Base-by-base conservation (phyloP, 1,284 basidiomycete genomes). In the Ceratobasidium sp. region DNA sequence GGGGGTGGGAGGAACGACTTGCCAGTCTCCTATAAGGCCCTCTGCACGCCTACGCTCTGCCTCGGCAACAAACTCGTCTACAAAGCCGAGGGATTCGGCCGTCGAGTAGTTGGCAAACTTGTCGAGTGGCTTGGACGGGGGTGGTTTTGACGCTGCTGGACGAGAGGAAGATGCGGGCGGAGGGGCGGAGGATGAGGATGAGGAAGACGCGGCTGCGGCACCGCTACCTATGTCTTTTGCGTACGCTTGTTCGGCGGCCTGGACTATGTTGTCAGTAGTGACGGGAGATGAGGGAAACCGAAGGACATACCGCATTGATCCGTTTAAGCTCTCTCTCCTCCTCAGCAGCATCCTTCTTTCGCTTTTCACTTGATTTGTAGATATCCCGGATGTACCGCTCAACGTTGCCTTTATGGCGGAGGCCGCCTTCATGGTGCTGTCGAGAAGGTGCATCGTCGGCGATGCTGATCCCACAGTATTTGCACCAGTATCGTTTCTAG, bases 381-480 rank as follows among this genome's bases (percentile, higher is more conserved):
- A 98, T 87, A 53, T 92, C 89, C 53, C 94, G 87, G 69, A 99
- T 93, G 82, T 92, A 97, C 9, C 96, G 88, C 80, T 98, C 96
- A 76, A 94, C 90, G 81, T 94, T 98, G 62, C 95, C 95, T 81
- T 98, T 94, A 84, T 99, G 98, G 61, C 94, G 89, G 64, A 97
- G 83, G 56, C 98, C 98, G 77, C 88, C 92, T 83, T 99, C 98
- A 82, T 99, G 98, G 76, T 96, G 95, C 76, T 89, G 86, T 68
- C 93, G 88, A 1, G 97, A 98, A 5, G 96, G 96, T 13, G 89
- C 93, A 85, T 98, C 95, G 82, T 98, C 96, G 74, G 94, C 88
- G 77, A 98, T 96, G 83, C 91, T 95, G 74, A 92, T 93, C 61
- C 94, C 92, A 83, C 94, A 95, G 83, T 95, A 95, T 80, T 92